Percentiles rank a stretch among this genome's conserved stretches.
Conservation (phyloP, 1,284 basidiomycete genomes). For the Apiotrichum siamense region DNA sequence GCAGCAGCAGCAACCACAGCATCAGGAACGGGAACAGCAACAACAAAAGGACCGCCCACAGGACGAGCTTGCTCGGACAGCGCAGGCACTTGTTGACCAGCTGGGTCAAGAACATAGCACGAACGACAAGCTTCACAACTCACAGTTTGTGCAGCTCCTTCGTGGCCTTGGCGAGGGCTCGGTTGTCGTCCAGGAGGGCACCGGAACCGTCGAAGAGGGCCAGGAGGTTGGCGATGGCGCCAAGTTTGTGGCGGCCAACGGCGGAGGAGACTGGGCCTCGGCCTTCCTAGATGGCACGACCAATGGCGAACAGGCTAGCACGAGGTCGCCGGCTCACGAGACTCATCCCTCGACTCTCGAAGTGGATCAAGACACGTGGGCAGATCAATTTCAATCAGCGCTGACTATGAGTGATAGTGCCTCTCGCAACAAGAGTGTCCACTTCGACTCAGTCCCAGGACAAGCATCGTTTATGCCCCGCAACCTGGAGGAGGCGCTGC, state of each 20-base stretch:
- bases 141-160: constrained; percentile 82
- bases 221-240: constrained; percentile 41
- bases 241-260: constrained; percentile 37
- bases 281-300: constrained; percentile 3
- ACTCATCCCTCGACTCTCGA: not conserved
- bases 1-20: constrained; percentile 3
- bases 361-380: constrained; percentile 28
- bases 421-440: constrained; percentile 40
- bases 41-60: constrained; percentile 9
- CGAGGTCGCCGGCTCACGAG: not conserved
- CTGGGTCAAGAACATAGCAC: constrained; percentile 50
- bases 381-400: constrained; percentile 32
- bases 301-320: not conserved
- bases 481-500: constrained; percentile 50
- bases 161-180: constrained; percentile 73
- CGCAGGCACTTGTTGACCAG: constrained; percentile 63
- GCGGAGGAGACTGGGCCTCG: constrained; percentile 21
- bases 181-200: constrained; percentile 65
- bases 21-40: not conserved
- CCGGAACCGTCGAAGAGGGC: constrained; percentile 11
- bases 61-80: constrained; percentile 70
- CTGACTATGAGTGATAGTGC: constrained; percentile 20
- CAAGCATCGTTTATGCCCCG: constrained; percentile 23
- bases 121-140: constrained; percentile 83
- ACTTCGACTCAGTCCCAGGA: constrained; percentile 34